A percentile compares a stretch with the other conserved stretches of the same genome.
These are phyloP conservation scores for Acephala macrosclerotiorum DNA, from an alignment of 2,329 filamentous ascomycete species.

Conservation along the genomic window DNA sequence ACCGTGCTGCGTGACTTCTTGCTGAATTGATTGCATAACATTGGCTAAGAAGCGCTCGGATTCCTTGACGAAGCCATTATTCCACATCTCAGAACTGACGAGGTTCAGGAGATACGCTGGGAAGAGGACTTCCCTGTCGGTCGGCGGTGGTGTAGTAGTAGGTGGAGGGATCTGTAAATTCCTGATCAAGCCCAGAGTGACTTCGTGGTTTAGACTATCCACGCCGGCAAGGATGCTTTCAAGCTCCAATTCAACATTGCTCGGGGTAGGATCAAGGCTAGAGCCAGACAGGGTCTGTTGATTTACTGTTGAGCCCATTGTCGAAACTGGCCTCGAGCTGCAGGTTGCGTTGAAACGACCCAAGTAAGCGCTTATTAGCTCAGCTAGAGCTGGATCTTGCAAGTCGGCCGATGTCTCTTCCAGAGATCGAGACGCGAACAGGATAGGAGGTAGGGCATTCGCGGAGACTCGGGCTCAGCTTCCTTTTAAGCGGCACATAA, in stretches of 20 bases:
- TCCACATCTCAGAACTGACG: conserved; percentile 99
- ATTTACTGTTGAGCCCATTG: too few species aligned
- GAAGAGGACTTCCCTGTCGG: conserved; percentile 98
- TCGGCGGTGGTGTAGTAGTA: conserved; percentile 84
- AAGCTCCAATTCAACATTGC: conserved; percentile 94
- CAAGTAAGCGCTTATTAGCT: too few species aligned
- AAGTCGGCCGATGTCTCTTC: too few species aligned
- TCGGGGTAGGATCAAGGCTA: conserved; percentile 80
- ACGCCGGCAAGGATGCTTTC: conserved; percentile 94
- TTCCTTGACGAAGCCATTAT: conserved; percentile 99
- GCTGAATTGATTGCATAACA: conserved; percentile 99
- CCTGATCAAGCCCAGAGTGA: conserved; percentile 92
- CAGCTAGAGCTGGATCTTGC: too few species aligned
- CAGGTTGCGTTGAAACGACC: too few species aligned
- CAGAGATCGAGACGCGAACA: too few species aligned
- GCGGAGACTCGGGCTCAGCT: too few species aligned
- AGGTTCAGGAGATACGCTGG: conserved; percentile 98
- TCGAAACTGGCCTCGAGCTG: too few species aligned
- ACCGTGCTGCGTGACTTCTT: conserved; percentile 99
- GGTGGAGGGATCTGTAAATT: conserved; percentile 96
- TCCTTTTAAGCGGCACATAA: too few species aligned
- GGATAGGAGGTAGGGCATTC: too few species aligned
- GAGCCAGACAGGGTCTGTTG: conserved; percentile 77
- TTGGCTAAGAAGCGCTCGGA: conserved; percentile 98
- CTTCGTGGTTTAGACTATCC: conserved; percentile 94